Conservation (phyloP, 2,329 filamentous ascomycete species). For the Fusarium lateritium region DNA sequence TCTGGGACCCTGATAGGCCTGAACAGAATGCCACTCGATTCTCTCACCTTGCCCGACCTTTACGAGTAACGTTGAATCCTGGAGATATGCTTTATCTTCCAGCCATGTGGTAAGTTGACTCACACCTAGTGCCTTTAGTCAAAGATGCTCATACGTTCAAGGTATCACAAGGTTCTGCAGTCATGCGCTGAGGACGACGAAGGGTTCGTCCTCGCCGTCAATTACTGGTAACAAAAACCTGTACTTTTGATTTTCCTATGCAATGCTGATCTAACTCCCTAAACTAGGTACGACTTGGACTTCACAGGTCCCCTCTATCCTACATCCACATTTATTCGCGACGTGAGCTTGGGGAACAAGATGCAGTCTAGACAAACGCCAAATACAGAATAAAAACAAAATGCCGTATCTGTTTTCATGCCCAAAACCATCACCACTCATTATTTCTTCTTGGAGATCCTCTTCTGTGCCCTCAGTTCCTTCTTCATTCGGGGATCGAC, state of each 20-base stretch:
- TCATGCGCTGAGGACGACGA: conserved; percentile 76
- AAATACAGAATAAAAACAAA: conserved; percentile 29
- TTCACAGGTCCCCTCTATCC: conserved; percentile 79
- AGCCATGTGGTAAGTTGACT: conserved; percentile 76
- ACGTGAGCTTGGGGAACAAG: conserved; percentile 47
- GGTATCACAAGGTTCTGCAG: conserved; percentile 87
- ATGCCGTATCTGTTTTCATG: conserved; percentile 29
- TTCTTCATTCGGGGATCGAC: conserved; percentile 97
- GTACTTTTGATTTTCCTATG: background rate
- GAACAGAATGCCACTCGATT: conserved; percentile 66
- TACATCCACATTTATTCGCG: conserved; percentile 68
- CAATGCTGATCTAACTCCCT: conserved; percentile 14
- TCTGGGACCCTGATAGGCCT: conserved; percentile 80
- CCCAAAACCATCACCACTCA: conserved; percentile 6
- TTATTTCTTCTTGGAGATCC: conserved; percentile 76
- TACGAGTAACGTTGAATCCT: conserved; percentile 77
- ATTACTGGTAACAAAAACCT: conserved; percentile 77
- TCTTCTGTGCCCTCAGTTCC: conserved; percentile 90
- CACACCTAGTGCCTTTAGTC: background rate
- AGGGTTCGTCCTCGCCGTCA: conserved; percentile 82
- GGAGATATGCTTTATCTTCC: conserved; percentile 89
- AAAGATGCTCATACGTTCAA: conserved; percentile 45
- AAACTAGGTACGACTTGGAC: conserved; percentile 83
- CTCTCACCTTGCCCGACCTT: conserved; percentile 70
- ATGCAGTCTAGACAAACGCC: conserved; percentile 16